These are phyloP conservation scores for Floccularia luteovirens DNA, from an alignment of 768 basidiomycete species.

Conservation along the genomic window DNA sequence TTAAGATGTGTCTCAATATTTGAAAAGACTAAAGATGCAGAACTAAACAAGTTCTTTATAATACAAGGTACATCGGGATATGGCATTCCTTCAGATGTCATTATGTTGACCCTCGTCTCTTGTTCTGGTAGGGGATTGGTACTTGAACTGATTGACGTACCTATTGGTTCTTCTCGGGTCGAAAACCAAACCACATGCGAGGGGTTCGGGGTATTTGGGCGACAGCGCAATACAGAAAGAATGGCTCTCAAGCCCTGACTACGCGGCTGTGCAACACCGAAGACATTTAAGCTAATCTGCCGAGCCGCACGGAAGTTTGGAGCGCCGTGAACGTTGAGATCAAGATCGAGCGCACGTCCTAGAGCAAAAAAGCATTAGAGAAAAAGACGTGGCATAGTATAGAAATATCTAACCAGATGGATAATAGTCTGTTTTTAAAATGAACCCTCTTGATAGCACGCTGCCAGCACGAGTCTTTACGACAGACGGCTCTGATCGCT, in stretches of 20 bases:
- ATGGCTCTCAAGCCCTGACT: slow-evolving; percentile 88
- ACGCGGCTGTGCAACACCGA: slow-evolving; percentile 93
- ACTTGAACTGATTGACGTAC: slow-evolving; percentile 44
- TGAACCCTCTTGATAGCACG: slow-evolving; percentile 82
- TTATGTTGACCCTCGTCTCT: background rate
- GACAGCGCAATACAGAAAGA: slow-evolving; percentile 72
- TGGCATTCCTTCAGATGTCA: background rate
- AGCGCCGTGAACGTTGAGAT: slow-evolving; percentile 88
- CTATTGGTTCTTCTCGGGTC: slow-evolving; percentile 91
- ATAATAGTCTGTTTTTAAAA: slow-evolving; percentile 91
- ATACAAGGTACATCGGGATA: background rate
- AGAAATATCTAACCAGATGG: slow-evolving; percentile 50
- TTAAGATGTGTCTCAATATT: background rate
- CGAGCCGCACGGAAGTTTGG: slow-evolving; percentile 90
- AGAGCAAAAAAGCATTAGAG: slow-evolving; percentile 1
- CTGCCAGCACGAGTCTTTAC: slow-evolving; percentile 81
- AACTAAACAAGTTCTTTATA: no score
- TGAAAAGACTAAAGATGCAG: background rate
- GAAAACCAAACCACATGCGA: slow-evolving; percentile 93
- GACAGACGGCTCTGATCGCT: slow-evolving; percentile 62
- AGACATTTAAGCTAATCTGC: slow-evolving; percentile 79
- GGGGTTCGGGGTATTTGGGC: slow-evolving; percentile 54
- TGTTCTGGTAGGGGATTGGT: background rate
- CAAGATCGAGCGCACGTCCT: slow-evolving; percentile 88
- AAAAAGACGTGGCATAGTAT: background rate